Conservation (phyloP, 805 yeast species). For the Schwanniomyces sp. region DNA sequence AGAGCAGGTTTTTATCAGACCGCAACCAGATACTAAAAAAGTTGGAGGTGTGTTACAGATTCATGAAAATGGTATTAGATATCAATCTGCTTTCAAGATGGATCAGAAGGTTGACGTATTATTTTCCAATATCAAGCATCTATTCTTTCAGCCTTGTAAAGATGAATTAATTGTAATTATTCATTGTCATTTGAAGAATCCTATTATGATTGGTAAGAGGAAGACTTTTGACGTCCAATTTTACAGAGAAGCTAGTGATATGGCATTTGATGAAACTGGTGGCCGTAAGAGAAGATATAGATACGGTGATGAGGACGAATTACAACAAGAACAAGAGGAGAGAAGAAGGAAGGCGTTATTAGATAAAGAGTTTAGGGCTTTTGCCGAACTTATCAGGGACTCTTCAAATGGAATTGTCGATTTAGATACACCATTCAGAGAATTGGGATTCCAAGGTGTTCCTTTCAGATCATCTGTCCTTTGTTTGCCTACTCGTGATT, state of each 20-base stretch:
- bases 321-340: slow-evolving; percentile 98
- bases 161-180: slow-evolving; percentile 91
- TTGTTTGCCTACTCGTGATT: slow-evolving; percentile 96
- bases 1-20: slow-evolving; percentile 88
- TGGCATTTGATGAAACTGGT: slow-evolving; percentile 96
- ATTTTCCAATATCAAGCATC: slow-evolving; percentile 87
- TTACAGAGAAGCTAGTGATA: slow-evolving; percentile 94
- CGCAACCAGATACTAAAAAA: slow-evolving; percentile 96
- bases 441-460: slow-evolving; percentile 95
- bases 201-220: slow-evolving; percentile 93
- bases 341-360: slow-evolving; percentile 86
- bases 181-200: slow-evolving; percentile 89
- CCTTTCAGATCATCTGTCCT: slow-evolving; percentile 92
- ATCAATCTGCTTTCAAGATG: slow-evolving; percentile 78
- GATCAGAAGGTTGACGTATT: slow-evolving; percentile 88
- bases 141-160: slow-evolving; percentile 94
- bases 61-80: slow-evolving; percentile 94
- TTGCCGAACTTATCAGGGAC: slow-evolving; percentile 89
- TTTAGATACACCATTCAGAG: slow-evolving; percentile 92
- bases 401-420: slow-evolving; percentile 81
- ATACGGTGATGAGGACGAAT: slow-evolving; percentile 97
- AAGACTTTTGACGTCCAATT: slow-evolving; percentile 95
- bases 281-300: slow-evolving; percentile 83
- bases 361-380: slow-evolving; percentile 87
- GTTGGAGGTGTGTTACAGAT: slow-evolving; percentile 87